phyloP scores from a whole-genome alignment of 495 filamentous ascomycete species.

The Lasiosphaeriaceae sp. region DNA sequence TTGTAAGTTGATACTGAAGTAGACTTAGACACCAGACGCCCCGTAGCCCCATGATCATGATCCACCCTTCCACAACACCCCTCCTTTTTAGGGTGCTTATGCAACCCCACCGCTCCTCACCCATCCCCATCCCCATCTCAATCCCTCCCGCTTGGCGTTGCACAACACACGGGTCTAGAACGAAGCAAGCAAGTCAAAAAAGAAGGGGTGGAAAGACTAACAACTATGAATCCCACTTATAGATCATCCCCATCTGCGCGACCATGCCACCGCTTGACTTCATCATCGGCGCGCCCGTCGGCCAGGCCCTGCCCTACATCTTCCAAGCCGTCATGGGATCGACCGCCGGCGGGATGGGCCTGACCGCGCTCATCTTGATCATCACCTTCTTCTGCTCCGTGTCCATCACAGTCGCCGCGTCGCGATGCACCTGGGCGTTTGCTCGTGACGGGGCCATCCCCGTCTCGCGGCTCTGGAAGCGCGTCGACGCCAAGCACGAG shows the following conservation, averaged over 20 bases:
- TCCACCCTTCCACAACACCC: too few species aligned
- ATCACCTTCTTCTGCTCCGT: slow-evolving; percentile 61
- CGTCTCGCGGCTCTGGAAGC: slow-evolving; percentile 60
- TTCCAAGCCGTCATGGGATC: slow-evolving; percentile 58
- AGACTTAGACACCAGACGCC: too few species aligned
- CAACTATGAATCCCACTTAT: not conserved
- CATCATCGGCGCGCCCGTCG: slow-evolving; percentile 50
- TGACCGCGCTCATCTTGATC: slow-evolving; percentile 69
- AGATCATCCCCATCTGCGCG: slow-evolving; percentile 59
- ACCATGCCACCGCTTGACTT: slow-evolving; percentile 51
- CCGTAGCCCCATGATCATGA: too few species aligned
- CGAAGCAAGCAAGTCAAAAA: not conserved
- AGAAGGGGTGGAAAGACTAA: not conserved
- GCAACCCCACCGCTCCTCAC: not conserved
- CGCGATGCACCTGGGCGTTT: slow-evolving; percentile 59
- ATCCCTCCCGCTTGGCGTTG: too few species aligned
- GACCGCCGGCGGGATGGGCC: slow-evolving; percentile 62
- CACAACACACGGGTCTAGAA: not conserved
- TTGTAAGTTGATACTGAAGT: slow-evolving; percentile 34
- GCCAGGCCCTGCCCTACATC: slow-evolving; percentile 55
- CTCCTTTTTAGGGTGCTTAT: too few species aligned
- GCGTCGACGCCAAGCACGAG: slow-evolving; percentile 46
- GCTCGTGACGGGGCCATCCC: slow-evolving; percentile 65
- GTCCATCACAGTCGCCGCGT: slow-evolving; percentile 55
- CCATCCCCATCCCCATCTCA: not conserved